Base-by-base conservation (phyloP, 2,329 filamentous ascomycete species). In the Xylariales sp. region DNA sequence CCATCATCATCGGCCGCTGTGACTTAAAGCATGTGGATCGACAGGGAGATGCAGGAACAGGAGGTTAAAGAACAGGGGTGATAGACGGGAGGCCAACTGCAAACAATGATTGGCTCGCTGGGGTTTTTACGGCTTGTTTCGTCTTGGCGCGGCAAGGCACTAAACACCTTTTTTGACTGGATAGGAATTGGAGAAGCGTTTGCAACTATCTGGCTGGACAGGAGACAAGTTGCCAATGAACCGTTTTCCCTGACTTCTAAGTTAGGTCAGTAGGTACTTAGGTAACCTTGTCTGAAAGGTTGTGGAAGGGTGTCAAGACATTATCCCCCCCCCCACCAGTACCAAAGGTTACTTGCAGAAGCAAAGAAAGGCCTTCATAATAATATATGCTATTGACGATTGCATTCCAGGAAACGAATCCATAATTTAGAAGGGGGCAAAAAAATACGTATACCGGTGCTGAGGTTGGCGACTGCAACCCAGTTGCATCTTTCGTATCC, bases 21-120 rank as follows among this genome's bases (percentile, higher is more conserved):
- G 56, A 61, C 66, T 65, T 59, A 64, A 65, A 51, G 64, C 60
- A 60, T 50, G 54, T 56, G 57, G 62, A 59, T 59, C 53, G 51
- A 44, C 48, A 51, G 49, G 58, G 54, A 55, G 55, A 49, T 45
- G 48, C 51, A 53, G 53, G 51, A 54, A 50, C 48, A 35, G 44
- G 47, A 32, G 38, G 46, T 37, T 42, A 31, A 22, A 40, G 43
- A 46, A 38, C 48, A 45, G 48, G 45, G 42, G 31, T 43, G 40
- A 38, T 15, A 29, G 42, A 47, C 22, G 32, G 39, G 20, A 45
- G 32, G 31, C 15, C 29, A 20, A 16, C 27, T 18, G 22, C 22
- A 5, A 4, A 21, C 15, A n/a, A 20, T 43, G 33, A 38, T 43
- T 31, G 39, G 39, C 31, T 19, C 16, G 19, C 31, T 34, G 24